Conservation (phyloP, 345 rosid species). For the Eutrema japonicum region DNA sequence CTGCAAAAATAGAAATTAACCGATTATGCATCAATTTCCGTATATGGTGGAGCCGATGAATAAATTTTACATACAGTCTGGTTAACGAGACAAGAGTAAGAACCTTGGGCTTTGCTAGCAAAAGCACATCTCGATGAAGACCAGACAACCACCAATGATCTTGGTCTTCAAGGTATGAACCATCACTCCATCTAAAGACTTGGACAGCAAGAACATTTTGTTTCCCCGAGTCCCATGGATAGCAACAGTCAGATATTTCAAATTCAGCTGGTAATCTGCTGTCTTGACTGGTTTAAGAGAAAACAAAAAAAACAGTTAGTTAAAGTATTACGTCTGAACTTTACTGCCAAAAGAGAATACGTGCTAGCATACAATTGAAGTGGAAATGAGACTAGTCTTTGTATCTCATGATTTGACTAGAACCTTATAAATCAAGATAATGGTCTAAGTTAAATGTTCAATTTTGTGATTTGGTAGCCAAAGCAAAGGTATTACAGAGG, state of each 20-base stretch:
- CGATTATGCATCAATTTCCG: slow-evolving; percentile 6
- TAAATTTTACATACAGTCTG: slow-evolving; percentile 16
- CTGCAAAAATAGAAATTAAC: slow-evolving; percentile 52
- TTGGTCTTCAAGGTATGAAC: slow-evolving; percentile 99
- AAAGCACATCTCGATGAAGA: slow-evolving; percentile 94
- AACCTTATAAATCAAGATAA: slow-evolving; percentile 14
- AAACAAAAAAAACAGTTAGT: slow-evolving; percentile 25
- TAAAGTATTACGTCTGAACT: slow-evolving; percentile 30
- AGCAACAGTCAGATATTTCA: slow-evolving; percentile 89
- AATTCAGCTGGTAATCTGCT: slow-evolving; percentile 98
- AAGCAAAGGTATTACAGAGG: slow-evolving; percentile 17
- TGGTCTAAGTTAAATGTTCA: neutral
- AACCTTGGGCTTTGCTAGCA: slow-evolving; percentile 97
- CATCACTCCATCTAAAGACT: slow-evolving; percentile 99
- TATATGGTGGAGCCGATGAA: slow-evolving; percentile 8
- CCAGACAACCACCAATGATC: slow-evolving; percentile 99
- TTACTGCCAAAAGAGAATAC: slow-evolving; percentile 5
- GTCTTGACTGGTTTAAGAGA: slow-evolving; percentile 75
- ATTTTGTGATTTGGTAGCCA: slow-evolving; percentile 8
- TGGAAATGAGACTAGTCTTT: slow-evolving; percentile 10
- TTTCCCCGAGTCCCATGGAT: slow-evolving; percentile 71
- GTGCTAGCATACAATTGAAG: slow-evolving; percentile 9
- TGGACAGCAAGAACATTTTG: slow-evolving; percentile 91
- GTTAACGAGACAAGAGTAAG: slow-evolving; percentile 17
- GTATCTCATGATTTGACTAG: slow-evolving; percentile 16